Percentiles rank a stretch among this genome's conserved stretches.
Conservation (phyloP, 2,329 filamentous ascomycete genomes). For the Waltergamsia citrina region DNA sequence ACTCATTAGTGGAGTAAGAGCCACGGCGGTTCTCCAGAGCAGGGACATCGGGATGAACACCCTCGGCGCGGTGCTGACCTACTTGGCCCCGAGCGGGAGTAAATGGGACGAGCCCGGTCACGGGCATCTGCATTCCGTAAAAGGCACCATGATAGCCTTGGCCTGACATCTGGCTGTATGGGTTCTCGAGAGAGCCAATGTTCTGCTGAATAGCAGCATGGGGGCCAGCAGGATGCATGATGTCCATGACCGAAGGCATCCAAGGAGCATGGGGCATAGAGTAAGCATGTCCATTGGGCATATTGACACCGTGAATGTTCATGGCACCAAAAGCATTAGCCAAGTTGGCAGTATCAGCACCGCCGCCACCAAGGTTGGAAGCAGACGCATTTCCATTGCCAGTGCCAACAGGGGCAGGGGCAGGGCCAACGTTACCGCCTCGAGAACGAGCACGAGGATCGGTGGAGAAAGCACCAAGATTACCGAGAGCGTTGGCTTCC, state of each 20-base stretch:
- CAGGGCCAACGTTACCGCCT: too few species aligned
- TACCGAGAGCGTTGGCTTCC: constrained; percentile 21
- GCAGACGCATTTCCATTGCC: constrained; percentile 9
- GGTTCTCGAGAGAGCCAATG: constrained; percentile 22
- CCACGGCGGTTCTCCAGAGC: constrained; percentile 56
- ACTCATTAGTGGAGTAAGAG: constrained; percentile 60
- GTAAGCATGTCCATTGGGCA: constrained; percentile 23
- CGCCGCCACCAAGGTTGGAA: too few species aligned
- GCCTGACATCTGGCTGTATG: constrained; percentile 16
- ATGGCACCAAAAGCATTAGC: constrained; percentile 26
- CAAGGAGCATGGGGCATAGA: too few species aligned
- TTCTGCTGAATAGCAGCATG: constrained; percentile 18
- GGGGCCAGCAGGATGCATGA: constrained; percentile 22
- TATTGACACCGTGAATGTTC: constrained; percentile 23
- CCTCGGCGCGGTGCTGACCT: constrained; percentile 35
- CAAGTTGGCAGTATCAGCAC: constrained; percentile 18
- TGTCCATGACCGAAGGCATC: constrained; percentile 18
- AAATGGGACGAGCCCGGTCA: constrained; percentile 31
- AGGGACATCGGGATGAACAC: constrained; percentile 44
- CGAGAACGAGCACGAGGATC: constrained; percentile 12
- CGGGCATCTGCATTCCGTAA: constrained; percentile 4
- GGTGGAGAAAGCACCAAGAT: constrained; percentile 8
- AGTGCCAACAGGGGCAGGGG: constrained; percentile 14
- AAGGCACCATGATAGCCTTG: constrained; percentile 17
- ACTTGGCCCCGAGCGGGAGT: constrained; percentile 39